Evolutionary conservation across 2,329 filamentous ascomycete species (phyloP).

Genomic region (Emergomyces africanus): DNA sequence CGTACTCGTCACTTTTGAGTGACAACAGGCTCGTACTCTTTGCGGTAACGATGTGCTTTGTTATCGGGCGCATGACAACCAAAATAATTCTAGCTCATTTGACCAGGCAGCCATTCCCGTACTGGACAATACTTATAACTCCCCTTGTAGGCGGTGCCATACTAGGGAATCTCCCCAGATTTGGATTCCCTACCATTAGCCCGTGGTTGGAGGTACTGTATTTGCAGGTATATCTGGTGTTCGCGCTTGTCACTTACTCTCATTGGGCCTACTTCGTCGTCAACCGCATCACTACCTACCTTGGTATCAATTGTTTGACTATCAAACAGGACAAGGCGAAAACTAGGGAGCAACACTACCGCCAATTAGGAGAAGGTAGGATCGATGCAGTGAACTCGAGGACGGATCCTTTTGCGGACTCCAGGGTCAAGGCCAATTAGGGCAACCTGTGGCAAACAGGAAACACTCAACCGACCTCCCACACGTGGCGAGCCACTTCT

Average conservation of each 20-base stretch:
- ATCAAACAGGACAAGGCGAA: constrained; percentile 41
- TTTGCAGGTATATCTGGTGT: constrained; percentile 70
- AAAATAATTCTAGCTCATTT: constrained; percentile 98
- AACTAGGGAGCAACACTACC: constrained; percentile 25
- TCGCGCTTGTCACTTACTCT: constrained; percentile 76
- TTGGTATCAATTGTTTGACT: constrained; percentile 90
- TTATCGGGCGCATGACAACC: constrained; percentile 95
- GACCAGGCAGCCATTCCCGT: constrained; percentile 85
- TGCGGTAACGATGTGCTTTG: constrained; percentile 88
- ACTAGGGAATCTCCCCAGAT: constrained; percentile 65
- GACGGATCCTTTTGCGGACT: background rate
- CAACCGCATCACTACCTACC: constrained; percentile 76
- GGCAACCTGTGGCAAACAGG: background rate
- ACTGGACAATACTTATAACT: constrained; percentile 84
- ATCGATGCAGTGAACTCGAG: constrained; percentile 1
- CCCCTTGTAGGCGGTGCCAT: constrained; percentile 78
- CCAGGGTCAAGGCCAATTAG: background rate
- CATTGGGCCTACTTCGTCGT: constrained; percentile 89
- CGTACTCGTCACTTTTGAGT: constrained; percentile 64
- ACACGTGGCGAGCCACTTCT: background rate
- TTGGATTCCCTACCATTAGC: constrained; percentile 58
- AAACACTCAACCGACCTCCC: background rate
- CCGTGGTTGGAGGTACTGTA: constrained; percentile 62
- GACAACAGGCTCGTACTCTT: constrained; percentile 87
- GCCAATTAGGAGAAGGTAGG: constrained; percentile 21